Evolutionary conservation across 1,284 basidiomycete species (phyloP), one percentile per base, ranked within the genome.

Genomic region (Mixia osmundae): DNA sequence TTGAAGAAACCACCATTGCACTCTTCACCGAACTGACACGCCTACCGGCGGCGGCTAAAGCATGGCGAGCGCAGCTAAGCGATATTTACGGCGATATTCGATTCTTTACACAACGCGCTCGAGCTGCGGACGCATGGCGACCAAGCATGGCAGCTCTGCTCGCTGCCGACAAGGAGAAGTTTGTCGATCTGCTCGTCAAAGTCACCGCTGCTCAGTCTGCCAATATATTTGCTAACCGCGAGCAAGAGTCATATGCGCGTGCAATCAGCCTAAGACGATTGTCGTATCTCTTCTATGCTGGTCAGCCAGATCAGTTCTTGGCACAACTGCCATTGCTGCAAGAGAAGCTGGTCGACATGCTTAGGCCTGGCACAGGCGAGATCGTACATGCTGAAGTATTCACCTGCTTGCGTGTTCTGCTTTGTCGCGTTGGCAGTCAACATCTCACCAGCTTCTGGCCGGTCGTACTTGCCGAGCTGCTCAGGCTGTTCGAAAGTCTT

Each of bases 391-490:
- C 76, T 45, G 89, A 97, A 55, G 79, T 83, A 32, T 38, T 56
- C 47, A 66, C 97, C 4, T 94, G 85, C 52, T 69, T 97, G 36
- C 67, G 91, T 7, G 76, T 95, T 2, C 58, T 97, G 21, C 65
- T 97, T 39, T 87, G 80, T 51, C 72, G 91, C n/a, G 67, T 95
- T 40, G 76, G 76, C 7, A 69, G 78, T 4, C 77, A 89, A 49
- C 91, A 94, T 53, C 54, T 99, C 49, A 72, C 78, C 11, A 83
- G 80, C 47, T 83, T 97, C 57, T 97, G 91, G 91, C 89, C 91
- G 1, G 78, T 94, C 22, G 68, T 99, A 36, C 57, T 95, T 45
- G 79, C 85, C 2, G 89, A 97, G 58, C 59, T 95, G 49, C 63
- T 51, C 49, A 78, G 49, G 66, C 76, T 49, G 50, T 65, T 67